phyloP scores from a whole-genome alignment of 164 flowering plant species.

The Magnolia changhungtana region DNA sequence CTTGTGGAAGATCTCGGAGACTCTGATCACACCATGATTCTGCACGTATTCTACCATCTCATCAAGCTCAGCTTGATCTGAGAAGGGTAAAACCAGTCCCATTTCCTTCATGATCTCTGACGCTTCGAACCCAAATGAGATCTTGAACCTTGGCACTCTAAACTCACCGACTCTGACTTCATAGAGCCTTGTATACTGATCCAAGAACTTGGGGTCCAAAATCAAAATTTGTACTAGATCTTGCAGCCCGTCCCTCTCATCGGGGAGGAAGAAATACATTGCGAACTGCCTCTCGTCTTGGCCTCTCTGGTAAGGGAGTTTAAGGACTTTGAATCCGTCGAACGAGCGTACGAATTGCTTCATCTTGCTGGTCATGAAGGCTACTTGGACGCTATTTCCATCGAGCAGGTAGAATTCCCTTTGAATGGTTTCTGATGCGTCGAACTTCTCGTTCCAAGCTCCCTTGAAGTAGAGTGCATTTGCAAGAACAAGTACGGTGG shows the following conservation, averaged over 20 bases:
- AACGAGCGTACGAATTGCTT: not conserved
- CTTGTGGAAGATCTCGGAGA: conserved; percentile 4
- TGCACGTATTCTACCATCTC: conserved; percentile 9
- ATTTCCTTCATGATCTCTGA: conserved; percentile 7
- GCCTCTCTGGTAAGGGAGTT: conserved; percentile 20
- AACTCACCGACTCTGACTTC: conserved; percentile 3
- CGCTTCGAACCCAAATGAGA: conserved; percentile 17
- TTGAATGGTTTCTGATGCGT: conserved; percentile 6
- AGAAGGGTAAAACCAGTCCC: conserved; percentile 18
- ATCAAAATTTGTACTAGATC: conserved; percentile 7
- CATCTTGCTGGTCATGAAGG: conserved; percentile 26
- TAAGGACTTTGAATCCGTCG: conserved; percentile 17
- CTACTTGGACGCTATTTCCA: conserved; percentile 15
- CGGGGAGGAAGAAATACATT: conserved; percentile 30
- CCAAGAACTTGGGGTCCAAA: conserved; percentile 9
- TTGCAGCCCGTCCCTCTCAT: conserved; percentile 16
- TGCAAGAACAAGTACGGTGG: conserved; percentile 9
- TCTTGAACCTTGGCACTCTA: conserved; percentile 26
- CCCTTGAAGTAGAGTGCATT: conserved; percentile 32
- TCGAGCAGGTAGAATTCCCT: conserved; percentile 25
- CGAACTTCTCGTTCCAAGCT: conserved; percentile 14
- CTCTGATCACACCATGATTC: not conserved
- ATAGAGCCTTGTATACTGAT: not conserved
- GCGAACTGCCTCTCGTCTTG: conserved; percentile 3
- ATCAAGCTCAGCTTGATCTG: conserved; percentile 7